A percentile compares a stretch with the other conserved stretches of the same genome.
phyloP scores from a whole-genome alignment of 1,139 yeast genomes.

The Debaryomyces subglobosus region DNA sequence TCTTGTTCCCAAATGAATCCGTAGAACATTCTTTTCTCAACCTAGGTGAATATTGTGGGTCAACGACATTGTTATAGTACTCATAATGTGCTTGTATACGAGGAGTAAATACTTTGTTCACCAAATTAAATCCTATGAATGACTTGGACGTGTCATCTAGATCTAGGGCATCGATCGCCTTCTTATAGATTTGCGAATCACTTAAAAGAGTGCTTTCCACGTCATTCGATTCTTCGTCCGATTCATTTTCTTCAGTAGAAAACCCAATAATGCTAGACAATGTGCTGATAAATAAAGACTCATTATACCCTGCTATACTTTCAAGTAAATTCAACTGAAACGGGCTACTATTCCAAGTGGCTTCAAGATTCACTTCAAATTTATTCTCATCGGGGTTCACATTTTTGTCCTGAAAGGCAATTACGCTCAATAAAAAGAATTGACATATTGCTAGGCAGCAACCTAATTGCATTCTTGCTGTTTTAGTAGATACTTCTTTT shows the following conservation, averaged over 20 bases:
- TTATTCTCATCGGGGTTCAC: constrained; percentile 1
- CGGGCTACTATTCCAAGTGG: constrained; percentile 27
- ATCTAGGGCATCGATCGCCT: constrained; percentile 33
- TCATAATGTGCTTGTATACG: constrained; percentile 65
- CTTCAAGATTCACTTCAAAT: constrained; percentile 15
- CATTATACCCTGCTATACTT: constrained; percentile 52
- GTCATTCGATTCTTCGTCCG: constrained; percentile 30
- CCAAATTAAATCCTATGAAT: constrained; percentile 54
- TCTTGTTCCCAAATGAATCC: constrained; percentile 41
- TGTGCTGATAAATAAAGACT: constrained; percentile 51
- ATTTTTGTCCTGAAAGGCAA: neutral
- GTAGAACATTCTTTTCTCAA: constrained; percentile 27
- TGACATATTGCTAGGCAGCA: neutral
- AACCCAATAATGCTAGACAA: constrained; percentile 41
- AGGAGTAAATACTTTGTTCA: constrained; percentile 60
- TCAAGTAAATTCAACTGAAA: constrained; percentile 57
- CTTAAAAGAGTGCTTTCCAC: constrained; percentile 23
- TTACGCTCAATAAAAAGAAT: neutral
- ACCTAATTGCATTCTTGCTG: constrained; percentile 1
- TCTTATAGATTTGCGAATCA: constrained; percentile 42
- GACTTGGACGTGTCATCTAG: constrained; percentile 22
- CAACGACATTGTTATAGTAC: constrained; percentile 41
- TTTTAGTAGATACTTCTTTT: neutral
- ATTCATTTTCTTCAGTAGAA: constrained; percentile 23
- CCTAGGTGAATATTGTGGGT: constrained; percentile 22